Evolutionary conservation across 2,329 filamentous ascomycete genomes (phyloP), one percentile per base, ranked within the genome.

Genomic region (Alternaria gaisen): DNA sequence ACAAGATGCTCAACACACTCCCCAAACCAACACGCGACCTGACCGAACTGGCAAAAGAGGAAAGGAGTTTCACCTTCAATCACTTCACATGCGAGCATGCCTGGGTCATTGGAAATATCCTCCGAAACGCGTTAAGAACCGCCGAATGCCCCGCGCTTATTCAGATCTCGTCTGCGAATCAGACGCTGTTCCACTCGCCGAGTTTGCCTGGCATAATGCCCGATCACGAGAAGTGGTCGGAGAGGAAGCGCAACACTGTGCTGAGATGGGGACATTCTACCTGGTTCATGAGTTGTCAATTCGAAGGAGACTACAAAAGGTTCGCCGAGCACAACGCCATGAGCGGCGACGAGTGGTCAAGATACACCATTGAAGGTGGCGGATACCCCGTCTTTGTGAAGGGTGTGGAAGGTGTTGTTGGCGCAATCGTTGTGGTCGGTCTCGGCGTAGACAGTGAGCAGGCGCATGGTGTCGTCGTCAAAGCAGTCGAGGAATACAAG

Each of bases 321-420:
- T 93, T 94, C 77, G 83, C 84, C 41, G 82, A 83, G 32, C 90
- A 90, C 74, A 91, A 86, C 72, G 88, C 84, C 34, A 80, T 94
- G 71, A 70, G 70, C 12, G 68, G 65, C n/a, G 84, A 85, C 6
- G 73, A 85, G 48, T 70, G 84, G 51, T 83, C 84, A 55, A 82
- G 86, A 32, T 94, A 91, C 81, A 91, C 91, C 1, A 91, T 93
- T 63, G 91, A 94, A 77, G 92, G 92, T 0, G 92, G 92, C 22
- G 92, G 84, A 0, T 87, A 92, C 64, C 92, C 92, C 0, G 85
- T 94, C 32, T 83, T 87, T 8, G 91, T 94, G 7, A 81, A 81
- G 54, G 90, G 90, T 0, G 90, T 94, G 1, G 91, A 94, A 79
- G 91, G 91, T 0, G 80, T 93, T 3, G 88, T 93, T 9, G 91